Conservation (phyloP, 768 basidiomycete species). For the Tylopilus intermedius region DNA sequence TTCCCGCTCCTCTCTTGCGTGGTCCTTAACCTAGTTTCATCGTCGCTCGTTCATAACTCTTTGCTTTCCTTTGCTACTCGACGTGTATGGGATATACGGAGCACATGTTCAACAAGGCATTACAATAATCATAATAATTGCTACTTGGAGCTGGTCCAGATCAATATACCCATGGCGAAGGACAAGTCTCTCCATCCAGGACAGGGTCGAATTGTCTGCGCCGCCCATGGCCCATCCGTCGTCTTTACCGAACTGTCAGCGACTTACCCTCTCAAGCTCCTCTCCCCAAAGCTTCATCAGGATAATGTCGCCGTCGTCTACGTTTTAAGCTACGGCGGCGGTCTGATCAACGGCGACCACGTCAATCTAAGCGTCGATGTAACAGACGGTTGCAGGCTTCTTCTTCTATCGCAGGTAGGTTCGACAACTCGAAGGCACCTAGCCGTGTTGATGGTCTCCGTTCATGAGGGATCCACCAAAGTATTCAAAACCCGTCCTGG, state of each 20-base stretch:
- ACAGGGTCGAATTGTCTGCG: conserved; percentile 53
- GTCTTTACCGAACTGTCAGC: conserved; percentile 72
- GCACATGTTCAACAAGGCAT: conserved; percentile 29
- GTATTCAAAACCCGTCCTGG: conserved; percentile 80
- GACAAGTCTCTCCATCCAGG: conserved; percentile 33
- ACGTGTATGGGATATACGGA: conserved; percentile 36
- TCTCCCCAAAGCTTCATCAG: conserved; percentile 59
- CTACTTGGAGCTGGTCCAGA: not conserved
- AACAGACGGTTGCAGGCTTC: conserved; percentile 49
- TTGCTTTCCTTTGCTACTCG: conserved; percentile 21
- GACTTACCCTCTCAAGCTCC: conserved; percentile 82
- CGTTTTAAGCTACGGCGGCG: conserved; percentile 84
- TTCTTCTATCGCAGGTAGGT: conserved; percentile 81
- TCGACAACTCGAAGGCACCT: not conserved
- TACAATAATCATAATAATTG: conserved; percentile 22
- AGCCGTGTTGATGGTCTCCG: not conserved
- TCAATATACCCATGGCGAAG: not conserved
- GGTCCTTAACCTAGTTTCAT: conserved; percentile 25
- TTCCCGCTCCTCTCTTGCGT: conserved; percentile 24
- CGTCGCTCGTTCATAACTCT: conserved; percentile 20
- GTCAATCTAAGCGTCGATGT: conserved; percentile 62
- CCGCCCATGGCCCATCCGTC: conserved; percentile 48
- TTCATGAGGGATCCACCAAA: conserved; percentile 79
- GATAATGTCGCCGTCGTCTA: conserved; percentile 65
- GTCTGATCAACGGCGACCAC: conserved; percentile 81